Evolutionary conservation across 73 alveolate genomes (phyloP).

Genomic region (Durusdinium trenchii): DNA sequence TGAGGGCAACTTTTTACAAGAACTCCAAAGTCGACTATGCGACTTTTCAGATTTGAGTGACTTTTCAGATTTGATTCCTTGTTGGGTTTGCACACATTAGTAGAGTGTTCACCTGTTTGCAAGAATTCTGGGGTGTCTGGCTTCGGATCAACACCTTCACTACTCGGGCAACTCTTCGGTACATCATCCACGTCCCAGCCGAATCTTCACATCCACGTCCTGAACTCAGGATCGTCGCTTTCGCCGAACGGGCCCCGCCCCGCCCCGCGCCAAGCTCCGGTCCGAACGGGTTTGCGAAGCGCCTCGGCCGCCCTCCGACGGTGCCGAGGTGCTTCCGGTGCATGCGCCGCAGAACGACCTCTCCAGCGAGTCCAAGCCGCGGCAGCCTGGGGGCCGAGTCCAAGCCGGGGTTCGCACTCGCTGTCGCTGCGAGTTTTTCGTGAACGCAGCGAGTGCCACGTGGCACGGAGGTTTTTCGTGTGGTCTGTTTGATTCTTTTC

Average conservation of each 20-base stretch:
- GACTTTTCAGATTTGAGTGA: no score
- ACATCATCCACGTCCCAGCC: neutral
- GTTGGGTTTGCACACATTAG: no score
- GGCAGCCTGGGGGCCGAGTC: conserved; percentile 1
- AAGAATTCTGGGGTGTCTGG: no score
- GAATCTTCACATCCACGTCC: neutral
- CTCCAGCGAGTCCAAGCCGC: conserved; percentile 62
- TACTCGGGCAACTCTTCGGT: neutral
- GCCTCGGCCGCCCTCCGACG: neutral
- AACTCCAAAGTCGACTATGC: no score
- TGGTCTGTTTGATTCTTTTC: no score
- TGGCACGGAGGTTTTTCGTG: no score
- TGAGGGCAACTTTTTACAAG: neutral
- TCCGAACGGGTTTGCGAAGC: neutral
- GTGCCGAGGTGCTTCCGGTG: conserved; percentile 47
- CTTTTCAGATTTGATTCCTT: no score
- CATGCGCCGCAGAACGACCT: conserved; percentile 89
- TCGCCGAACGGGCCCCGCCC: neutral
- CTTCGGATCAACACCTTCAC: neutral
- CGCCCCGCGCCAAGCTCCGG: no score
- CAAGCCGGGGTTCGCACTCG: neutral
- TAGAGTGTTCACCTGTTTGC: no score
- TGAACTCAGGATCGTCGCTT: neutral
- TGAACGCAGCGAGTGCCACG: no score
- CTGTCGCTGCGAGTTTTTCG: no score